Conservation (phyloP, 2,329 filamentous ascomycete genomes). For the Diplodia mutila region DNA sequence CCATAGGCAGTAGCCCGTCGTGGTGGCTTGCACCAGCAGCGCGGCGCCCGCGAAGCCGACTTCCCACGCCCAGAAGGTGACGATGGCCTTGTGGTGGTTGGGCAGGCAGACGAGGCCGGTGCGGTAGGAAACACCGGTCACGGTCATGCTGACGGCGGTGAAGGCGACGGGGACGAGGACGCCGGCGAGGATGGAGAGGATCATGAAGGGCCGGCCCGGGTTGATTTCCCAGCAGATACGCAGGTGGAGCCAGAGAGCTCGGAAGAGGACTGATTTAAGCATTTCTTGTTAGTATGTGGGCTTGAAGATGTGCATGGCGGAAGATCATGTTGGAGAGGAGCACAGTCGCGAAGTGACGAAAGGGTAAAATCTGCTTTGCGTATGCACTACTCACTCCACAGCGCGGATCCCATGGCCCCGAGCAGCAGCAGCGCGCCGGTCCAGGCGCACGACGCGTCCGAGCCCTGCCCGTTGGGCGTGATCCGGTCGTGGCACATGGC, state of each 20-base stretch:
- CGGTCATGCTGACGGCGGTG: conserved; percentile 36
- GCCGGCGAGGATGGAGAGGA: conserved; percentile 37
- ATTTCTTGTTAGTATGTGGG: not conserved
- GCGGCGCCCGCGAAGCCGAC: conserved; percentile 37
- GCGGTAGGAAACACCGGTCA: conserved; percentile 45
- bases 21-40: conserved; percentile 38
- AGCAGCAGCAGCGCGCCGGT: conserved; percentile 78
- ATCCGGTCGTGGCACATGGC: conserved; percentile 80
- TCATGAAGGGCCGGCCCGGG: conserved; percentile 38
- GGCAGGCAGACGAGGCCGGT: conserved; percentile 42
- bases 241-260: conserved; percentile 45
- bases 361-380: not conserved
- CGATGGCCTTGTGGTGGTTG: conserved; percentile 40
- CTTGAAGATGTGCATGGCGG: not conserved
- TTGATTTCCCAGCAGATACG: conserved; percentile 44
- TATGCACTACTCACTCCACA: conserved; percentile 64
- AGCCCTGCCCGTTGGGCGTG: conserved; percentile 82
- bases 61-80: conserved; percentile 44
- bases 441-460: conserved; percentile 73
- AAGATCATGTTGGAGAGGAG: not conserved
- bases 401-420: conserved; percentile 76
- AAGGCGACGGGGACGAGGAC: conserved; percentile 38
- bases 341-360: not conserved
- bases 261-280: conserved; percentile 35
- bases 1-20: conserved; percentile 41